These are phyloP conservation scores for Paecilomyces dactylethromorphus DNA, from an alignment of 2,329 filamentous ascomycete species.

Conservation along the genomic window DNA sequence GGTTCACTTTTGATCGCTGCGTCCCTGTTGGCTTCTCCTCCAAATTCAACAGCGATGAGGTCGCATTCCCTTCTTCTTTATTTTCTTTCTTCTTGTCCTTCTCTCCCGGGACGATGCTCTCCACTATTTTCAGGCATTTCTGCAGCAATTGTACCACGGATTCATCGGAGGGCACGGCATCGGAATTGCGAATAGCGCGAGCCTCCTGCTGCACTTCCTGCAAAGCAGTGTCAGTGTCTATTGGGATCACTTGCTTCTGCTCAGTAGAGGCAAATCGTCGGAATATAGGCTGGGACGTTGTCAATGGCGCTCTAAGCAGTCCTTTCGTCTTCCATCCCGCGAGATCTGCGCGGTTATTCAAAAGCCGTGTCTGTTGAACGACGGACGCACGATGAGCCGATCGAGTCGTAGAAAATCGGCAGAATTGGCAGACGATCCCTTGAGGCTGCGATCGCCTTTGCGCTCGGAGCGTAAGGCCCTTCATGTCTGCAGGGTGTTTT, in stretches of 20 bases:
- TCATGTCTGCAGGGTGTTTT: conserved; percentile 20
- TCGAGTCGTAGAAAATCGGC: conserved; percentile 24
- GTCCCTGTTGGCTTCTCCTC: conserved; percentile 28
- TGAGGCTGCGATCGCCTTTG: conserved; percentile 17
- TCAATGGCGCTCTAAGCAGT: conserved; percentile 4
- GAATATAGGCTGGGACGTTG: neutral
- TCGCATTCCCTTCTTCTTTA: conserved; percentile 26
- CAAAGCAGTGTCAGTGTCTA: conserved; percentile 19
- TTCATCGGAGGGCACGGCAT: conserved; percentile 28
- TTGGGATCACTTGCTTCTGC: conserved; percentile 2
- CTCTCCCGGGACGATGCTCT: conserved; percentile 21
- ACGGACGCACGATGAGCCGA: conserved; percentile 13
- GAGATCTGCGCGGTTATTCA: conserved; percentile 5
- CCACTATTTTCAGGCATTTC: conserved; percentile 26
- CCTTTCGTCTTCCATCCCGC: conserved; percentile 13
- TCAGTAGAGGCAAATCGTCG: conserved; percentile 15
- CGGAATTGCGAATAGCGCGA: conserved; percentile 19
- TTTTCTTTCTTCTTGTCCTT: conserved; percentile 11
- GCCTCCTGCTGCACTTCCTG: conserved; percentile 21
- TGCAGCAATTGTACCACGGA: conserved; percentile 26
- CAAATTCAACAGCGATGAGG: conserved; percentile 35
- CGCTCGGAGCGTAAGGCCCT: conserved; percentile 24
- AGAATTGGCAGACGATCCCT: conserved; percentile 31
- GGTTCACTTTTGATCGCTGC: conserved; percentile 15
- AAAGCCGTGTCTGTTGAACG: conserved; percentile 11